phyloP scores from a whole-genome alignment of 345 rosid species.

The Citrus mangshanensis region DNA sequence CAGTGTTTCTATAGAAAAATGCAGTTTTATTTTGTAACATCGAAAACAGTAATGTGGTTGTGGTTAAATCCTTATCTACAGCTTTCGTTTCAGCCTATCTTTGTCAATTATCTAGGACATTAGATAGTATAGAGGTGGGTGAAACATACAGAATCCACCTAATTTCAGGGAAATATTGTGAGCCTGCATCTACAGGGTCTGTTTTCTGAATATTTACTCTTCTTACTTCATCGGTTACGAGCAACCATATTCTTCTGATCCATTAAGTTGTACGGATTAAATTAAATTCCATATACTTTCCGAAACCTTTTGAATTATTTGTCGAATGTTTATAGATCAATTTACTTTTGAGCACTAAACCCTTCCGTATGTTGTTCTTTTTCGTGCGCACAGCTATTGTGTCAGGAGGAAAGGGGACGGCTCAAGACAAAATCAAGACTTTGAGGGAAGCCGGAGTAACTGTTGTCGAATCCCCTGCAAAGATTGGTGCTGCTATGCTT shows the following conservation, averaged over 20 bases:
- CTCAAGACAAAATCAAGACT: slow-evolving; percentile 86
- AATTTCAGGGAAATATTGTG: neutral
- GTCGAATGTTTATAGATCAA: neutral
- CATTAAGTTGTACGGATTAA: too few species aligned
- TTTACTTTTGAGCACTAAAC: neutral
- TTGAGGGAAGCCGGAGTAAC: slow-evolving; percentile 84
- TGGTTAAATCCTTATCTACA: too few species aligned
- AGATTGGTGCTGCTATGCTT: slow-evolving; percentile 77
- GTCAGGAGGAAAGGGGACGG: slow-evolving; percentile 94
- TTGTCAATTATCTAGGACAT: neutral
- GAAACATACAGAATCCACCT: neutral
- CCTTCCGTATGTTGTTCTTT: neutral
- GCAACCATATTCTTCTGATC: neutral
- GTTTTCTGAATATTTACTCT: neutral
- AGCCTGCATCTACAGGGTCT: neutral
- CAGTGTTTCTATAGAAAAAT: neutral
- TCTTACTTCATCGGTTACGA: neutral
- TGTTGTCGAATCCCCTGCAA: slow-evolving; percentile 94
- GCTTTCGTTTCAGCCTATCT: neutral
- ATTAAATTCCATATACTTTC: too few species aligned
- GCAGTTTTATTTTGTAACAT: neutral
- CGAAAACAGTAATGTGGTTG: too few species aligned
- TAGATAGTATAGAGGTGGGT: neutral
- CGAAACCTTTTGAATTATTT: neutral
- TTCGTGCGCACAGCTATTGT: slow-evolving; percentile 62